Base-by-base conservation (phyloP, 352 stramenopile genomes). In the Globisporangium lucens region DNA sequence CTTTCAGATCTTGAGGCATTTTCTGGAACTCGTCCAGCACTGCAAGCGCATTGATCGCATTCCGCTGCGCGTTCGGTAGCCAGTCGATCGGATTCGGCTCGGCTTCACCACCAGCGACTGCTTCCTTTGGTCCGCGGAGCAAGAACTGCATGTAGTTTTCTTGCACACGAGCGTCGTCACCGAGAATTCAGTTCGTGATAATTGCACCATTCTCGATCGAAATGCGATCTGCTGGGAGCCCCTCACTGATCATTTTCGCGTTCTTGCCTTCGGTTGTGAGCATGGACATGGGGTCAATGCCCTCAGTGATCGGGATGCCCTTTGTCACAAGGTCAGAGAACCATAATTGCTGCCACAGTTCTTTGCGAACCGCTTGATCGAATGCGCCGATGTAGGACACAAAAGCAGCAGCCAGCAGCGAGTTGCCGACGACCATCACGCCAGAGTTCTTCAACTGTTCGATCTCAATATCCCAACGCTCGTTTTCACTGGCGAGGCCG, bases 371-470 rank as follows among this genome's bases (percentile, higher is more conserved):
- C 1, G 87, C 80, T 71, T 98, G 91, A 67, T 99, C 96, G 70
- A 99, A 99, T 17, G 95, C 96, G 53, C 97, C 97, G 59, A 99
- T 97, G 72, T 99, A 99, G 1, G 94, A 98, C 51, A 99, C 97
- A 61, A 99, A 99, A 20, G 97, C 97, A 20, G 96, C 95, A 22
- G 95, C 96, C 35, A 99, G 74, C 66, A 99, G 93, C 60, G 95
- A 98, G 74, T 99, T 98, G 43, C 97, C 97, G 20, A 98, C 88
- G 41, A 99, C 93, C 70, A 97, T 98, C 7, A 97, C 84, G n/a
- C 92, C 91, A 33, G 91, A 98, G 60, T 97, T 82, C 70, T 98
- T 98, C 30, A 99, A 85, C 59, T 97, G 89, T 76, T 99, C 90
- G 51, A 99, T 99, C 71, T 99, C 96, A 69, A 98, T 86, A 13